Evolutionary conservation across 2,329 filamentous ascomycete species (phyloP).

Genomic region (Cercospora sojina): DNA sequence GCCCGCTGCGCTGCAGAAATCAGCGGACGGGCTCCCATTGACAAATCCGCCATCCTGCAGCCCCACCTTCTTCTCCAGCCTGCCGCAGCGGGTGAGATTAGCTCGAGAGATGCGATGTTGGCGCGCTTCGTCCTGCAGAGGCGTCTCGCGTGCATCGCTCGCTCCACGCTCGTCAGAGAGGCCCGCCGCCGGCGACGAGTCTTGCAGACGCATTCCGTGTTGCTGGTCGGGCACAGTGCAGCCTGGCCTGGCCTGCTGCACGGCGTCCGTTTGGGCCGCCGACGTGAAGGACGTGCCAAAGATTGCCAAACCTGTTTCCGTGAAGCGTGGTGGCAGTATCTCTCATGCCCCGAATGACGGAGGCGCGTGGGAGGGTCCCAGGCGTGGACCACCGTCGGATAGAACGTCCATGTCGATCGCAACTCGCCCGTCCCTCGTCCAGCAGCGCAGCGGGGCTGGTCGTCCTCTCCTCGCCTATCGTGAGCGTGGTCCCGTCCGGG

Average conservation of each 20-base stretch:
- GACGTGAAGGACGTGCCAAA: background rate
- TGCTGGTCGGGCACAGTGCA: background rate
- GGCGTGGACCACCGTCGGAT: background rate
- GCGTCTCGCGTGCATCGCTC: background rate
- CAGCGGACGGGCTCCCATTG: slow-evolving; percentile 7
- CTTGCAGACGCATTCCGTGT: background rate
- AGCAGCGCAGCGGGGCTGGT: background rate
- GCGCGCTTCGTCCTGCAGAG: slow-evolving; percentile 2
- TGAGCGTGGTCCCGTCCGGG: slow-evolving; percentile 1
- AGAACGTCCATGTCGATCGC: slow-evolving; percentile 16
- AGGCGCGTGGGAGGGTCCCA: background rate
- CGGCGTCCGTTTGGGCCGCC: background rate
- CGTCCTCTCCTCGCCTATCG: background rate
- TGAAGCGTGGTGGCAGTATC: background rate
- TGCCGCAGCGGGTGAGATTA: slow-evolving; percentile 6
- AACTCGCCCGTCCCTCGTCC: slow-evolving; percentile 16
- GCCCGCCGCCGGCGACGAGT: background rate
- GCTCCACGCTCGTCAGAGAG: background rate
- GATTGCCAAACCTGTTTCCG: background rate
- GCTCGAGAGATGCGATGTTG: slow-evolving; percentile 11
- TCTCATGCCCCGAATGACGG: background rate
- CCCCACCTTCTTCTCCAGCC: slow-evolving; percentile 8
- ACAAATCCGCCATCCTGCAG: slow-evolving; percentile 17
- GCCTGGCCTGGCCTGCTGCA: background rate
- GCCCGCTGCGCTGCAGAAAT: background rate